A percentile compares a stretch with the other conserved stretches of the same genome.
Conservation (phyloP, 768 basidiomycete species). For the Pseudohyphozyma bogoriensis region DNA sequence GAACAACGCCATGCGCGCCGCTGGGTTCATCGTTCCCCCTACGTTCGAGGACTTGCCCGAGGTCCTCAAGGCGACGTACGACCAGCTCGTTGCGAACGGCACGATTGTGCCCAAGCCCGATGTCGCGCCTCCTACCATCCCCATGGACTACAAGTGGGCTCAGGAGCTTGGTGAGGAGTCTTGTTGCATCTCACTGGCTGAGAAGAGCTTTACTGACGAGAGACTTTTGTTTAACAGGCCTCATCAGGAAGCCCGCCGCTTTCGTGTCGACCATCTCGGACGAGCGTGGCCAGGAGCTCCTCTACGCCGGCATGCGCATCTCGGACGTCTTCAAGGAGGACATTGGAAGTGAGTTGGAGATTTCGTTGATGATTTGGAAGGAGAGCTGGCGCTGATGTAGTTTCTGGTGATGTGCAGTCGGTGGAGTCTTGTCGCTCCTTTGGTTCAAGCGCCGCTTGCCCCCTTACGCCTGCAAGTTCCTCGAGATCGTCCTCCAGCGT, state of each 20-base stretch:
- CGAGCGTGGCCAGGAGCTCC: constrained; percentile 94
- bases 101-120: constrained; percentile 61
- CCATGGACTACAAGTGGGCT: constrained; percentile 99
- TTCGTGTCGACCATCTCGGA: constrained; percentile 77
- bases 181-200: too few relatives aligned
- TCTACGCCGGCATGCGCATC: constrained; percentile 98
- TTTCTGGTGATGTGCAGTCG: too few relatives aligned
- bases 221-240: too few relatives aligned
- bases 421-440: constrained; percentile 87
- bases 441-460: constrained; percentile 98
- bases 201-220: too few relatives aligned
- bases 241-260: constrained; percentile 96
- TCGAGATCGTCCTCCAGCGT: constrained; percentile 99
- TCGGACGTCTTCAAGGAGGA: constrained; percentile 90
- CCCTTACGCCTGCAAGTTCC: constrained; percentile 90
- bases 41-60: constrained; percentile 93
- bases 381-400: constrained; percentile 42
- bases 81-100: constrained; percentile 62
- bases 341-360: too few relatives aligned
- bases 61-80: constrained; percentile 74
- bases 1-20: constrained; percentile 87
- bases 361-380: too few relatives aligned
- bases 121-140: constrained; percentile 84
- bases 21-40: constrained; percentile 91
- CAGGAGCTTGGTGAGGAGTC: constrained; percentile 95